Base-by-base conservation (phyloP, 2,329 filamentous ascomycete species). In the Phaeomoniella chlamydospora region DNA sequence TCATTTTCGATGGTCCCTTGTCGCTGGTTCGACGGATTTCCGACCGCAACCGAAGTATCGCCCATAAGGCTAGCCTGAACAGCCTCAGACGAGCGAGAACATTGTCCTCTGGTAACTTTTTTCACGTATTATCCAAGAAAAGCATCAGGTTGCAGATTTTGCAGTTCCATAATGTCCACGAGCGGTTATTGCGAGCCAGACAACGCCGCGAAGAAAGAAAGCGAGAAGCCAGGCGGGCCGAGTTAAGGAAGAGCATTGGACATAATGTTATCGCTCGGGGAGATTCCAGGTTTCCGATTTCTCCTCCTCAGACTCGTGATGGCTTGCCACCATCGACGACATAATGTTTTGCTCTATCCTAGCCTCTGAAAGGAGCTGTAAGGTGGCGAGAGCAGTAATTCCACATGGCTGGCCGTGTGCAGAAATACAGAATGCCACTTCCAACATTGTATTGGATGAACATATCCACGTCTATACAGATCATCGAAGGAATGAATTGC, bases 211-310 rank as follows among this genome's bases (percentile, higher is more conserved):
- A 62, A 34, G 61, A 68, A 39, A 52, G 57, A 37, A 62, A 56
- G 41, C 58, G 62, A 35, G 68, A 75, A 49, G 66, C 62, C 43
- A 55, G 67, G 40, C 58, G 72, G 40, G 60, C 69, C 41, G 61
- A 56, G 39, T 53, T 77, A 35, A 64, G 71, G 42, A 60, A 62
- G 37, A 70, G 62, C 37, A 77, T 77, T 46, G 65, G 67, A 2
- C 51, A 53, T 12, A 54, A 57, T 37, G 57, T 61, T 10, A 42
- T 58, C 18, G 37, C 39, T 4, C 43, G 45, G 31, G 50, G 57
- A 15, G 50, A 54, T 39, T 56, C 54, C 6, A 51, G 54, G 36
- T 47, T 51, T 37, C 44, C 18, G 13, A 16, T 34, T 34, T 5
- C 5, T 15, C 5, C 32, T 34, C 14, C 32, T 15, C 13, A 5